Base-by-base conservation (phyloP, 495 filamentous ascomycete species). In the Poronia punctata region DNA sequence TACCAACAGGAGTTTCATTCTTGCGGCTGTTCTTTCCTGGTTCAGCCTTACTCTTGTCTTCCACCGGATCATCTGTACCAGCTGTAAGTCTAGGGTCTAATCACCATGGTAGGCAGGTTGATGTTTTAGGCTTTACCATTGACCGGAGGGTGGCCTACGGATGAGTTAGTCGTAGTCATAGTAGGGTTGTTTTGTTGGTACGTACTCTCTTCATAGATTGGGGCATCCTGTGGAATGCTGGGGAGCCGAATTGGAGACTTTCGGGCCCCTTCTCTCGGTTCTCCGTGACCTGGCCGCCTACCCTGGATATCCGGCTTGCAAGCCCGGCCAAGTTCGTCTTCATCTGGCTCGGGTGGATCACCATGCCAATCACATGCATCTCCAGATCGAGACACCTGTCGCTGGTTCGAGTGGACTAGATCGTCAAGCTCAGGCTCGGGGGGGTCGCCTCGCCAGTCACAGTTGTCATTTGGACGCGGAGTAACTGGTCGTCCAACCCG, bases 371-470 rank as follows among this genome's bases (percentile, higher is more conserved):
- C 34, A 5, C 42, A 51, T 14, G 39, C 17, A n/a, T 11, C 30
- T 4, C 24, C 41, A 24, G 42, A 49, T 10, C 29, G 44, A 17
- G 45, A 46, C 12, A 38, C 45, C 24, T 49, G n/a, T n/a, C n/a
- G 12, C 25, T 41, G 31, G 19, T 35, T 39, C 8, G 37, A 23
- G 9, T 50, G 45, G 4, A 48, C 48, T 7, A 52, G 51, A 19
- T 55, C 48, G 12, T 54, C 54, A 11, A 54, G 30, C 35, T 55
- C 51, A 15, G 51, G 54, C 7, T 57, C 54, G 17, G 51, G 43
- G 26, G 54, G 34, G 30, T 57, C 51, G 9, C 48, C 54, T 9
- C 26, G 45, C 54, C 54, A 52, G 31, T 40, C 39, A 40, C 51
- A 55, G 14, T 31, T 32, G 5, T 46, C 48, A 27, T 25, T 40